phyloP scores from a whole-genome alignment of 805 yeast species.

The Saccharomycopsis sp. region DNA sequence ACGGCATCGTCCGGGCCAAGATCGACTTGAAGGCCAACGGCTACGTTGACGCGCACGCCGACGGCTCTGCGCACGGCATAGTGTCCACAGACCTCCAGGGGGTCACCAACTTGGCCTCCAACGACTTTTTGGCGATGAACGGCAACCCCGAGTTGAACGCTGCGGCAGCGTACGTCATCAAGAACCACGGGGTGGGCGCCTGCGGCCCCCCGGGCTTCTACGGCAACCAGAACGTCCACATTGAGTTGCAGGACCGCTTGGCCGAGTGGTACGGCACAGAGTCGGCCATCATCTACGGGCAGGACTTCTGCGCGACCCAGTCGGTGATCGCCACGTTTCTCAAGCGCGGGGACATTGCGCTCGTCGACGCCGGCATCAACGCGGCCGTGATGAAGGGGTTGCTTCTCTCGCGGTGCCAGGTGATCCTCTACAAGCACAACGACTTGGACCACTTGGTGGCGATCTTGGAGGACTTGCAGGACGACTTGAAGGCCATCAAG shows the following conservation, averaged over 20 bases:
- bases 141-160: slow-evolving; percentile 38
- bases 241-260: slow-evolving; percentile 65
- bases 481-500: slow-evolving; percentile 52
- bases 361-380: slow-evolving; percentile 75
- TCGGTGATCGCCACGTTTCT: slow-evolving; percentile 90
- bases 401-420: slow-evolving; percentile 76
- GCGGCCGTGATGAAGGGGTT: slow-evolving; percentile 84
- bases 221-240: slow-evolving; percentile 91
- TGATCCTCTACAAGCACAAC: slow-evolving; percentile 72
- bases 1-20: slow-evolving; percentile 44
- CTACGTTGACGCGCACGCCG: slow-evolving; percentile 22
- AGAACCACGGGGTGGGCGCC: slow-evolving; percentile 86
- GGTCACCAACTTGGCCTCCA: slow-evolving; percentile 61
- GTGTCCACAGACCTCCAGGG: slow-evolving; percentile 23
- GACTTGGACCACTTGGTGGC: slow-evolving; percentile 77
- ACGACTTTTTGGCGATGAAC: slow-evolving; percentile 65
- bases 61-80: slow-evolving; percentile 21
- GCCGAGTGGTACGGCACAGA: slow-evolving; percentile 73
- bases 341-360: slow-evolving; percentile 88
- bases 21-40: slow-evolving; percentile 27
- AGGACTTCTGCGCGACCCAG: slow-evolving; percentile 80
- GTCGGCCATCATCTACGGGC: slow-evolving; percentile 80
- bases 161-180: slow-evolving; percentile 52
- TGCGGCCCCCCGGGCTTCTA: slow-evolving; percentile 98
- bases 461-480: slow-evolving; percentile 53